Evolutionary conservation across 768 basidiomycete genomes (phyloP).

Genomic region (Boletus huronensis): DNA sequence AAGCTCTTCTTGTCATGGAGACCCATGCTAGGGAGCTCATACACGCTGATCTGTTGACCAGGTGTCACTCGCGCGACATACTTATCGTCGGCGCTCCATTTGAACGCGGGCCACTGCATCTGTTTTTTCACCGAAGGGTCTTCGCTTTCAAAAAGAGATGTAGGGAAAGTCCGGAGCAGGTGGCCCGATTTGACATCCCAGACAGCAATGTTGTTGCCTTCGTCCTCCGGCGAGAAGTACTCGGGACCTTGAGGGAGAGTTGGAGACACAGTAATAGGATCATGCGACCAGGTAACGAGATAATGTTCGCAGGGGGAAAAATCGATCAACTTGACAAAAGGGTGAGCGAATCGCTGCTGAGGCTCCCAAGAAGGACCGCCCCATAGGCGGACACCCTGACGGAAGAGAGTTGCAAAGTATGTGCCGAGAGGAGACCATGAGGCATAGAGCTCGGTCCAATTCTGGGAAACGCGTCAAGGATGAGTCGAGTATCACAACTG

Average conservation of each 20-base stretch:
- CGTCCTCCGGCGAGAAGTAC: constrained; percentile 89
- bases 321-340: constrained; percentile 91
- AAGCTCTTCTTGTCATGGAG: constrained; percentile 94
- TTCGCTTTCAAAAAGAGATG: constrained; percentile 58
- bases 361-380: constrained; percentile 89
- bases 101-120: constrained; percentile 92
- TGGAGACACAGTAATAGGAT: constrained; percentile 83
- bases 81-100: constrained; percentile 97
- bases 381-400: constrained; percentile 95
- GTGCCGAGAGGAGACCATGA: constrained; percentile 97
- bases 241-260: constrained; percentile 77
- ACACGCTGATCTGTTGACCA: constrained; percentile 92
- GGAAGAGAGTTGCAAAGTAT: constrained; percentile 89
- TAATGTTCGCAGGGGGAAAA: constrained; percentile 97
- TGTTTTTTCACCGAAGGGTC: constrained; percentile 63
- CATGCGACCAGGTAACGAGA: constrained; percentile 95
- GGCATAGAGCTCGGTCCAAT: constrained; percentile 96
- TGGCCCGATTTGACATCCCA: constrained; percentile 96
- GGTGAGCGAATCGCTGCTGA: constrained; percentile 91
- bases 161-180: constrained; percentile 87
- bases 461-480: constrained; percentile 41
- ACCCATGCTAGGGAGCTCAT: constrained; percentile 92
- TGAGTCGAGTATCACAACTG: background rate
- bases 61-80: constrained; percentile 87
- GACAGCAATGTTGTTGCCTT: constrained; percentile 95